These are phyloP conservation scores for Trichopus zeylanicus DNA, from an alignment of 116 monocot species.

Conservation along the genomic window DNA sequence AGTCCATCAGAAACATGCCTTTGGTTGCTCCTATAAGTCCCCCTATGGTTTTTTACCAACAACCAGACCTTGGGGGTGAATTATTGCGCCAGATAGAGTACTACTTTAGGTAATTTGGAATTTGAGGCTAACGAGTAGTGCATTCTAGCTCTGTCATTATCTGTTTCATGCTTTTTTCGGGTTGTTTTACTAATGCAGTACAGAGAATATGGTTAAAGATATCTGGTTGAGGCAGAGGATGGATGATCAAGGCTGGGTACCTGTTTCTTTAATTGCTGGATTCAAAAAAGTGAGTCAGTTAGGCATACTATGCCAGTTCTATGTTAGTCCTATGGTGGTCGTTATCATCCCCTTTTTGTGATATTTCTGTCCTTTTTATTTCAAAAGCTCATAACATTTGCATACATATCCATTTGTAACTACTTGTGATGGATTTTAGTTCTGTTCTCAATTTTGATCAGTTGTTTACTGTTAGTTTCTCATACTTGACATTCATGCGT, in stretches of 20 bases:
- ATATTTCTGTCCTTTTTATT: slow-evolving; percentile 1
- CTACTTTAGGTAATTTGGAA: slow-evolving; percentile 57
- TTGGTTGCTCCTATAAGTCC: slow-evolving; percentile 15
- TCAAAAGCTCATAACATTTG: no score
- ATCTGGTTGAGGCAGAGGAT: slow-evolving; percentile 36
- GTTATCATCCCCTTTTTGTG: not conserved
- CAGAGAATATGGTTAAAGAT: slow-evolving; percentile 39
- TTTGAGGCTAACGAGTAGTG: not conserved
- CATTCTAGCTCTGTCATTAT: not conserved
- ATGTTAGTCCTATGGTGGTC: not conserved
- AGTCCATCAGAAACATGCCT: slow-evolving; percentile 13
- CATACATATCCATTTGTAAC: no score
- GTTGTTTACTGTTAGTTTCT: no score
- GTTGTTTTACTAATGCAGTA: slow-evolving; percentile 12
- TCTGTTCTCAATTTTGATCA: no score
- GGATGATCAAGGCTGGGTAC: slow-evolving; percentile 51
- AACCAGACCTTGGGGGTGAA: slow-evolving; percentile 15
- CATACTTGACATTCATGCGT: no score
- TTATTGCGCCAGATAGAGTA: slow-evolving; percentile 58
- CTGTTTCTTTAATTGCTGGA: slow-evolving; percentile 34
- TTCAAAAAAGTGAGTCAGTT: slow-evolving; percentile 35
- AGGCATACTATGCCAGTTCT: no score
- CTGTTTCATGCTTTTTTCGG: not conserved
- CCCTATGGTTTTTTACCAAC: slow-evolving; percentile 11
- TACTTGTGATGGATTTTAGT: no score